Conservation (phyloP, 345 rosid species). For the Gynandropsis gynandra region DNA sequence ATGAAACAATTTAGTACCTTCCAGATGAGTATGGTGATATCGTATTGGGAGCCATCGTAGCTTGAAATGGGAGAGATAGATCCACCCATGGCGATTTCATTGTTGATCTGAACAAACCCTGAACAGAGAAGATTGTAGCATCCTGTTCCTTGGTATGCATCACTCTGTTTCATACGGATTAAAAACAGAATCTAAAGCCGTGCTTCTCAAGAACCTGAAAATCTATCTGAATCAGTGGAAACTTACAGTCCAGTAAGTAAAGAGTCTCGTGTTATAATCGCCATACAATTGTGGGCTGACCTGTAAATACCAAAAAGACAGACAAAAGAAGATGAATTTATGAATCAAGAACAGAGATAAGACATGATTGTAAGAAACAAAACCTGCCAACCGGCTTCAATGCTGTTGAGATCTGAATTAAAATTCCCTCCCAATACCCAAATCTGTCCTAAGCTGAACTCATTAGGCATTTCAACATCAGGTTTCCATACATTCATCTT, state of each 20-base stretch:
- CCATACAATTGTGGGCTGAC: constrained; percentile 71
- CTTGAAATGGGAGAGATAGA: constrained; percentile 59
- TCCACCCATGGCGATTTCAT: constrained; percentile 72
- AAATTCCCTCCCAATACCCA: constrained; percentile 75
- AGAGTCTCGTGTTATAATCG: constrained; percentile 56
- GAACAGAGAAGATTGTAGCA: constrained; percentile 71
- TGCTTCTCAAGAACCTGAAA: background rate
- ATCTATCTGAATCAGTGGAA: constrained; percentile 4
- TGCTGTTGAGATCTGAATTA: constrained; percentile 60
- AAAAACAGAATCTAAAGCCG: constrained; percentile 6
- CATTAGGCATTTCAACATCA: constrained; percentile 52
- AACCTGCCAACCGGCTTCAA: constrained; percentile 86
- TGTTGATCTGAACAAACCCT: constrained; percentile 66
- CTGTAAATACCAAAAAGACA: constrained; percentile 28
- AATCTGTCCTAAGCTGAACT: constrained; percentile 64
- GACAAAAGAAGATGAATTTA: constrained; percentile 5
- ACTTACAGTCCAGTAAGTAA: constrained; percentile 80
- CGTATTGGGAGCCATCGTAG: constrained; percentile 48
- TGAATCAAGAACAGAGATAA: constrained; percentile 1
- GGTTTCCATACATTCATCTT: constrained; percentile 75
- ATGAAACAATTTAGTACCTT: constrained; percentile 49
- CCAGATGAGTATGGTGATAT: constrained; percentile 67
- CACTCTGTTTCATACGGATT: constrained; percentile 55
- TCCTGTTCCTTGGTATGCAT: constrained; percentile 77
- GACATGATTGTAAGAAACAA: background rate